These are phyloP conservation scores for Entomortierella beljakovae DNA, from an alignment of 192 early-diverging fungal species.

Conservation along the genomic window DNA sequence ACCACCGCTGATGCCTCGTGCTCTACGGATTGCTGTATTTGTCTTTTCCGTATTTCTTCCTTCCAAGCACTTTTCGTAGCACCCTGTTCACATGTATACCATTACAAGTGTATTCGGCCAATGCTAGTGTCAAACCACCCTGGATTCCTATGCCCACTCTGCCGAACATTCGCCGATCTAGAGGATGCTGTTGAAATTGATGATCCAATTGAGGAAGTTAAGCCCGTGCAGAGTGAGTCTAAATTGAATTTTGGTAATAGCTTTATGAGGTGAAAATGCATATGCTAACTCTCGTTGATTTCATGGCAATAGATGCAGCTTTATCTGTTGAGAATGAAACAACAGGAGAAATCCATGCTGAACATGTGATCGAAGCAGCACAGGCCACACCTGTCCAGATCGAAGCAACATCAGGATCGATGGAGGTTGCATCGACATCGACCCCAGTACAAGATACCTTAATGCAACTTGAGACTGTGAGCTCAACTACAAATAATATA, in stretches of 20 bases:
- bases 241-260: background rate
- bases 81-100: conserved; percentile 94
- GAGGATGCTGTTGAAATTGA: conserved; percentile 79
- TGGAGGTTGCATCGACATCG: background rate
- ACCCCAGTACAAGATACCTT: conserved; percentile 6
- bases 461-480: conserved; percentile 17
- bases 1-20: conserved; percentile 59
- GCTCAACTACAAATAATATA: background rate
- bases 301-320: background rate
- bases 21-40: conserved; percentile 88
- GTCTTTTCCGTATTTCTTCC: conserved; percentile 85
- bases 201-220: conserved; percentile 58
- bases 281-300: background rate
- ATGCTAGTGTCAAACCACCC: conserved; percentile 76
- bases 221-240: conserved; percentile 9
- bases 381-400: background rate
- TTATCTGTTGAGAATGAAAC: conserved; percentile 7
- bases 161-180: conserved; percentile 92
- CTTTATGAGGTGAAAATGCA: no score
- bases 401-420: background rate
- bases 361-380: conserved; percentile 17
- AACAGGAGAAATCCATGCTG: background rate
- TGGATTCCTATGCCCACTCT: conserved; percentile 90
- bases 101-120: conserved; percentile 93
- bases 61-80: conserved; percentile 93